phyloP scores from a whole-genome alignment of 768 basidiomycete species.

The Russula earlei region DNA sequence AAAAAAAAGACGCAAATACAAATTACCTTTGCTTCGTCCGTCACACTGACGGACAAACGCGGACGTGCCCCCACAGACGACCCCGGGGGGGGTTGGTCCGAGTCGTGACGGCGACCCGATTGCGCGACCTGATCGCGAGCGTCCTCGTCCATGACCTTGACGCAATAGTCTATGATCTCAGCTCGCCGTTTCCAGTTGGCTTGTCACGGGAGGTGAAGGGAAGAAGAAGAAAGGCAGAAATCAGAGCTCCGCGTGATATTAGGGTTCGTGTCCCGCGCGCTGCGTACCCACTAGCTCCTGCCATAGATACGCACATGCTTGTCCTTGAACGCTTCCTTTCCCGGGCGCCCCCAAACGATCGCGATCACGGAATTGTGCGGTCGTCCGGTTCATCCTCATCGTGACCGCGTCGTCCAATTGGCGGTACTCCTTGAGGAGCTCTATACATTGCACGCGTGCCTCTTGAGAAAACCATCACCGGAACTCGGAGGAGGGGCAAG shows the following conservation, averaged over 20 bases:
- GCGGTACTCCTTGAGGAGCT: constrained; percentile 75
- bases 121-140: constrained; percentile 32
- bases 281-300: constrained; percentile 60
- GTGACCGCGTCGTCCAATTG: constrained; percentile 70
- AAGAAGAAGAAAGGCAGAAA: background rate
- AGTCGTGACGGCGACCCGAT: constrained; percentile 26
- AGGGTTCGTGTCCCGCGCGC: constrained; percentile 11
- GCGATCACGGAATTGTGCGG: constrained; percentile 64
- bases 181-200: constrained; percentile 58
- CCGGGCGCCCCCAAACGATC: constrained; percentile 42
- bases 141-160: constrained; percentile 59
- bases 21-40: constrained; percentile 62
- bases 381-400: constrained; percentile 74
- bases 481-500: background rate
- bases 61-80: constrained; percentile 27
- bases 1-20: background rate
- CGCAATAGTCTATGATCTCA: constrained; percentile 70
- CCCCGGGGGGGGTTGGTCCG: no score
- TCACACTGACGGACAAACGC: constrained; percentile 36
- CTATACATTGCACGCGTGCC: constrained; percentile 31
- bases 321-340: constrained; percentile 53
- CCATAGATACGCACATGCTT: constrained; percentile 72
- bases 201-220: background rate
- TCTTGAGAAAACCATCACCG: no score
- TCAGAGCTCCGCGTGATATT: constrained; percentile 23